Conservation (phyloP, 2,329 filamentous ascomycete species). For the Didymella arachidicola region DNA sequence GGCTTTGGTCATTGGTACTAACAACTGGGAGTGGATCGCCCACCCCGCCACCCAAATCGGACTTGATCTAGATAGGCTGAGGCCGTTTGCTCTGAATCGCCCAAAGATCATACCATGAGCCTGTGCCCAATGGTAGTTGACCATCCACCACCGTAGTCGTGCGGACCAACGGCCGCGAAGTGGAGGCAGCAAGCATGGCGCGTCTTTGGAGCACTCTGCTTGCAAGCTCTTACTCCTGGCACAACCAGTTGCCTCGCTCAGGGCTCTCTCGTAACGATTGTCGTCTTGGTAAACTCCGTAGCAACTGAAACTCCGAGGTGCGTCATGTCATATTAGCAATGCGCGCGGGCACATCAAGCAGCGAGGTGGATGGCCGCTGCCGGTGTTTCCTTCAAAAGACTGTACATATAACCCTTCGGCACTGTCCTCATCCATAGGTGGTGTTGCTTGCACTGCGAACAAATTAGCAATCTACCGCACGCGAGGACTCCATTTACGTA, state of each 20-base stretch:
- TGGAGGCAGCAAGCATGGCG: neutral
- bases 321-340: neutral
- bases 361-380: neutral
- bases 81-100: conserved; percentile 3
- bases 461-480: neutral
- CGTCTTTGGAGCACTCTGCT: neutral
- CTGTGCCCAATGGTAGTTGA: neutral
- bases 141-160: neutral
- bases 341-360: neutral
- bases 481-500: neutral
- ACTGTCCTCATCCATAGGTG: conserved; percentile 9
- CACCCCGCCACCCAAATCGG: conserved; percentile 33
- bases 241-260: neutral
- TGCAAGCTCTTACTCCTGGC: neutral
- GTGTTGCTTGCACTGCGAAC: conserved; percentile 12
- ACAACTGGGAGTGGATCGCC: conserved; percentile 35
- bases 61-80: conserved; percentile 29
- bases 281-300: neutral
- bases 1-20: conserved; percentile 34
- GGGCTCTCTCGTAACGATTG: neutral
- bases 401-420: neutral
- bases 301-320: neutral
- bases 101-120: conserved; percentile 4
- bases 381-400: neutral
- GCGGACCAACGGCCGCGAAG: neutral